Evolutionary conservation across 2,329 filamentous ascomycete genomes (phyloP), one percentile per base, ranked within the genome.

Genomic region (Exophiala lecanii-corni): DNA sequence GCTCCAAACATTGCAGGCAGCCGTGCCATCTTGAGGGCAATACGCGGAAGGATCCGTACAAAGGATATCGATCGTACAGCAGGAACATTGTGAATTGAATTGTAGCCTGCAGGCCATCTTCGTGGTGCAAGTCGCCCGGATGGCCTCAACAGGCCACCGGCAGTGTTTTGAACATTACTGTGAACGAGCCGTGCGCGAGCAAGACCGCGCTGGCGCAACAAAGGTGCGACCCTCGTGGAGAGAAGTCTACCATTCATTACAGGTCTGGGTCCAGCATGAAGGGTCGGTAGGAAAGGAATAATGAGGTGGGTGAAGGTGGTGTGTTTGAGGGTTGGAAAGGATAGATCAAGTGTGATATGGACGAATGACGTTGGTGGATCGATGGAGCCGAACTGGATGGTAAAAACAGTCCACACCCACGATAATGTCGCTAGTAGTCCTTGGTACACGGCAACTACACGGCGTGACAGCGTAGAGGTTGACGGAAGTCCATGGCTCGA

Each of bases 1-100:
- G 88, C 89, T 31, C 91, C 92, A 58, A 95, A 89, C 70, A 96
- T 84, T 45, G 92, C 92, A 15, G 92, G 92, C 41, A 95, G 73
- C 43, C 89, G 81, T 25, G 82, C 76, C 56, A 98, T 84, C 70
- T 96, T 98, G 60, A 92, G 68, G n/a, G 92, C 81, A 38, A 98
- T 74, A 62, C 87, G 91, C 2, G 94, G 94, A 21, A 98, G 70
- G 9, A 74, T 71, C 33, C 81, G 69, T n/a, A 73, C 72, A 59
- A 84, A 84, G n/a, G 79, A 83, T 36, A 82, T 78, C 41, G 74
- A 74, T 39, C 81, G 73, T 31, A 81, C 74, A 12, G 76, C 75
- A 39, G 78, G 76, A 16, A 82, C 67, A 71, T 95, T 94, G 66
- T 95, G 89, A 55, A 95, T 87, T 16, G 82, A 77, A 59, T 87